These are phyloP conservation scores for Cucurbita argyrosperma DNA, from an alignment of 306 rosid species.

Conservation along the genomic window DNA sequence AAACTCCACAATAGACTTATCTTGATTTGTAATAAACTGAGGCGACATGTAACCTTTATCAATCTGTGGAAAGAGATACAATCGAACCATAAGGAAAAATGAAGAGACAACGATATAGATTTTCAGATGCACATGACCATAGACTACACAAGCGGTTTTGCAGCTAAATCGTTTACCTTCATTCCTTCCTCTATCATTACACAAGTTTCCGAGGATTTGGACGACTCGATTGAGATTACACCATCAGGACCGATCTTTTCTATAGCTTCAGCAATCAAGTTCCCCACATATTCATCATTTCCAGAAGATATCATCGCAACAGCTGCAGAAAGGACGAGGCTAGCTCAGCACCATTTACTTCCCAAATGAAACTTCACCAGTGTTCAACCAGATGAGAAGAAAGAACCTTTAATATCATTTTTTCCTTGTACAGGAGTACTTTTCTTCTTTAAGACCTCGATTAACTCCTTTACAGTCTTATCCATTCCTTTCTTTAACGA, in stretches of 20 bases:
- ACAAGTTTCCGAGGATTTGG: conserved; percentile 67
- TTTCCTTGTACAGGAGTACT: conserved; percentile 75
- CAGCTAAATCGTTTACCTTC: conserved; percentile 40
- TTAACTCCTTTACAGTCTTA: conserved; percentile 55
- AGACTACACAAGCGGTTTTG: not conserved
- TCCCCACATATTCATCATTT: conserved; percentile 73
- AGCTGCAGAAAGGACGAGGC: conserved; percentile 33
- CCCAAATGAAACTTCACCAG: conserved; percentile 12
- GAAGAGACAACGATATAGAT: not conserved
- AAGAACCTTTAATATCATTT: conserved; percentile 72
- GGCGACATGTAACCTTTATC: conserved; percentile 91
- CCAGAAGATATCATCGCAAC: conserved; percentile 89
- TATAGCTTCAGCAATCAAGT: conserved; percentile 74
- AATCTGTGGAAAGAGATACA: conserved; percentile 34
- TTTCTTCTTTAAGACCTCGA: conserved; percentile 56
- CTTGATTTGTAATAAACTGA: conserved; percentile 83
- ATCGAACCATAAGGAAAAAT: conserved; percentile 1
- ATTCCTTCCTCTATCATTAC: conserved; percentile 86
- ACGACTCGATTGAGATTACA: conserved; percentile 68
- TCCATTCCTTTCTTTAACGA: conserved; percentile 87
- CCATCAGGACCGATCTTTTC: conserved; percentile 90
- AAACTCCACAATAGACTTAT: conserved; percentile 73
- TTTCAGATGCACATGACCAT: not conserved
- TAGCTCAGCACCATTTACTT: conserved; percentile 5
- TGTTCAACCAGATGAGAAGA: conserved; percentile 10